Evolutionary conservation across 768 basidiomycete genomes (phyloP), one percentile per base, ranked within the genome.

Genomic region (Peribolospora baueri): DNA sequence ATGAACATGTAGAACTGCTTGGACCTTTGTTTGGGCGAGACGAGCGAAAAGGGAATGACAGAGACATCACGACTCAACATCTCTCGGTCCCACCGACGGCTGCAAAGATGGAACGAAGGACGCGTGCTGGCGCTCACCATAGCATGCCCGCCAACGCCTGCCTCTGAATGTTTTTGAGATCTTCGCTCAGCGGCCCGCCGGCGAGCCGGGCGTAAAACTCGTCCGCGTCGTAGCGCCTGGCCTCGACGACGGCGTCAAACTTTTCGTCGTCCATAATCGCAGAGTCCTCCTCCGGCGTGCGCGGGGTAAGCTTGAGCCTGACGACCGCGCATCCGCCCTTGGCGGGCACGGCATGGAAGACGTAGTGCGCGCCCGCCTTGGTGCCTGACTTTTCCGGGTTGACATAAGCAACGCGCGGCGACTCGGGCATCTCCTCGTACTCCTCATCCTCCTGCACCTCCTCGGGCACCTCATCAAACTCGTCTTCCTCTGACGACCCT

Each of bases 1-100:
- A 95, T 79, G 68, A 95, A 95, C 65, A 83, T 75, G 70, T 97
- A 98, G 68, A 79, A 85, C 64, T 97, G 93, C 70, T 97, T 98
- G 49, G 84, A 87, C 69, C 70, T 70, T 56, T 9, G 13, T 4
- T 36, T 10, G 11, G 8, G 36, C 45, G 10, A 48, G 47, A n/a
- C 14, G 36, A 38, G 9, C 6, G 41, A 42, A 25, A 9, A 11
- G 10, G 49, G 10, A 7, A 6, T 38, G 42, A 48, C 37, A 25
- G 48, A 36, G 42, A 39, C 8, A 52, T 51, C n/a, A 14, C 10
- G 11, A 46, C 10, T 10, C 10, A 11, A 38, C 42, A 8, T 40
- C 13, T 42, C 25, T 25, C 25, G 25, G 25, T 25, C 25, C 25
- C 25, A 25, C 25, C 25, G 25, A 25, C 25, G 25, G 25, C 25